Base-by-base conservation (phyloP, 257 asterid genomes). In the Nicotiana tabacum region DNA sequence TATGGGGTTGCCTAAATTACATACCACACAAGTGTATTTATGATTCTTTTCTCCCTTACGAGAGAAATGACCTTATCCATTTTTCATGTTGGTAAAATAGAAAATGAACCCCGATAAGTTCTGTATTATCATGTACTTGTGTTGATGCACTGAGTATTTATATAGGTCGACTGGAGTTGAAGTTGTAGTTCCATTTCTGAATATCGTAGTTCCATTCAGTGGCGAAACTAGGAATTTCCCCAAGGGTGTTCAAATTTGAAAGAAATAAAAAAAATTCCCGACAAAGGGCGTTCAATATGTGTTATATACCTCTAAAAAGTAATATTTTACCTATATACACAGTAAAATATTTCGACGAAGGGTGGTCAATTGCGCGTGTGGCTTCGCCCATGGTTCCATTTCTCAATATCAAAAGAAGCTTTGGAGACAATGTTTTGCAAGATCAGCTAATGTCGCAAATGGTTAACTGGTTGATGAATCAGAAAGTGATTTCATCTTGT, bases 381-480 rank as follows among this genome's bases (percentile, higher is more conserved):
- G 27, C 27, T 24, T 24, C 27, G 27, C 27, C 27, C 27, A 24
- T 24, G 27, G 21, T 56, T 16, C 24, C 61, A 15, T 15, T 56
- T 56, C 9, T 56, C 24, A 56, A 56, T 56, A 55, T 37, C 61
- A 16, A 55, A 55, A 15, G 61, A 15, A 18, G 61, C 17, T 6
- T 15, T 15, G 86, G 85, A 79, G 32, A 72, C 1, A 67, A 61
- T 83, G 24, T 83, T 74, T 80, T 43, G 21, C 87, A 85, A 66
- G 92, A 90, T 62, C 91, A 78, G 55, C 62, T 90, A 93, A 77
- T 92, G 13, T 84, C 91, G 57, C 88, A 87, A 10, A 84, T 89
- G 66, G 62, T 91, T 7, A 21, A 91, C 82, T 90, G 92, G 97
- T 92, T 94, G 97, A 88, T 94, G 94, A 91, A 93, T 81, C 97